Base-by-base conservation (phyloP, 805 yeast genomes). In the Ogataea paradorogensis region DNA sequence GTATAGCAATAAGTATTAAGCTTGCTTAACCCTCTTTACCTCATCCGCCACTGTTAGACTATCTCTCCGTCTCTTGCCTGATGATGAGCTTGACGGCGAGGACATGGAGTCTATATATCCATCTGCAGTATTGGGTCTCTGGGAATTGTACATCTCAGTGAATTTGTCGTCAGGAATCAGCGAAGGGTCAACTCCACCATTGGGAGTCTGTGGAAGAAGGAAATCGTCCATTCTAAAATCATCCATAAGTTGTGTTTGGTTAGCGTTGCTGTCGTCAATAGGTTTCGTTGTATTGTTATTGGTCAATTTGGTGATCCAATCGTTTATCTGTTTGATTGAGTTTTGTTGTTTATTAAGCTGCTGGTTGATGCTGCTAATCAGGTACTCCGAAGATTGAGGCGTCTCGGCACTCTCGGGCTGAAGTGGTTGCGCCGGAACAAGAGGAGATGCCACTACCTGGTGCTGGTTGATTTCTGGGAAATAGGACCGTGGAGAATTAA, bases 301-400 rank as follows among this genome's bases (percentile, higher is more conserved):
- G 20, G 51, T 42, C 27, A 69, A 47, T 43, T 58, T 67, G 38
- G 65, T 72, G 33, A 75, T 67, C 80, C 80, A 75, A 44, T 76
- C 80, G 52, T 74, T 77, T 1, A 74, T 77, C 51, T 75, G 80
- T 53, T 67, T 74, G 38, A 76, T 65, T 3, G 78, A 69, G 45
- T 68, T 71, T 9, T 78, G 78, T 47, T 76, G 78, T 49, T 66
- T 70, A 34, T 59, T 58, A 9, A 75, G 58, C 41, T 67, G 76
- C 32, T 67, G 67, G 46, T 76, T 78, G 33, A 76, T 64, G 14
- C 68, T 73, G 16, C 63, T 61, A 53, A 64, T 54, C 15, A 56
- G 27, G n/a, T 47, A 29, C 7, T 51, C 51, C 4, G 60, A 50
- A 8, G 52, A 50, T 3, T 42, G 29, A 2, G 33, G 15, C 2